phyloP scores from a whole-genome alignment of 768 basidiomycete genomes.

The Pseudohyphozyma bogoriensis region DNA sequence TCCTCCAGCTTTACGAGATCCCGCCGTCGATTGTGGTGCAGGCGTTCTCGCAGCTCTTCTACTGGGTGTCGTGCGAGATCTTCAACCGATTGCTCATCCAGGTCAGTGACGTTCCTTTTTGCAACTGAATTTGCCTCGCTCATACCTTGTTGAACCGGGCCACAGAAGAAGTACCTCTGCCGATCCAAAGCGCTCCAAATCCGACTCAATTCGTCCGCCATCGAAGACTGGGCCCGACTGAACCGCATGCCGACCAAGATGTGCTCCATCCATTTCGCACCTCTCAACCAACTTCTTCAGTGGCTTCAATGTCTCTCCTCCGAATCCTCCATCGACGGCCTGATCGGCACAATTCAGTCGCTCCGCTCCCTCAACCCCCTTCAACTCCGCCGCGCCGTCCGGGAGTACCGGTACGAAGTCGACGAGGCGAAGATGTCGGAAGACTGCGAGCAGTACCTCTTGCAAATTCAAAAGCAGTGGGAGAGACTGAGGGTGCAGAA shows the following conservation, averaged over 20 bases:
- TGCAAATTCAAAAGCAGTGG: constrained; percentile 95
- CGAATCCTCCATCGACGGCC: constrained; percentile 71
- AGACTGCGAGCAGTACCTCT: constrained; percentile 87
- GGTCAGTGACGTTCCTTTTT: constrained; percentile 7
- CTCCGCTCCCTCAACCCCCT: constrained; percentile 82
- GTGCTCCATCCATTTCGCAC: constrained; percentile 61
- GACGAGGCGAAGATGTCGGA: constrained; percentile 86
- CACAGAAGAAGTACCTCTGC: constrained; percentile 90
- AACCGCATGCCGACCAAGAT: constrained; percentile 71
- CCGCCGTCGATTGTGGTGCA: constrained; percentile 79
- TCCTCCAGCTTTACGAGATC: constrained; percentile 74
- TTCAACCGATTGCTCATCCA: constrained; percentile 39
- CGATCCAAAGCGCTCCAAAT: constrained; percentile 84
- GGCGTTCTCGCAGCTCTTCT: constrained; percentile 94
- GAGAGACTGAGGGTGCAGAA: constrained; percentile 44
- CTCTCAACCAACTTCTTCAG: constrained; percentile 68
- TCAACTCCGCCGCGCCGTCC: constrained; percentile 89
- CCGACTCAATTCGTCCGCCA: constrained; percentile 64
- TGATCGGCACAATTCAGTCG: constrained; percentile 80
- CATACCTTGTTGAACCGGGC: constrained; percentile 59
- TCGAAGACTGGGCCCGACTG: constrained; percentile 86
- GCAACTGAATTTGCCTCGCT: no score
- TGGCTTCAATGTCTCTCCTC: constrained; percentile 85
- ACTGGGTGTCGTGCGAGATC: constrained; percentile 83
- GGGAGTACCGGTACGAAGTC: constrained; percentile 78